Base-by-base conservation (phyloP, 768 basidiomycete genomes). In the Boletus reticulatus region DNA sequence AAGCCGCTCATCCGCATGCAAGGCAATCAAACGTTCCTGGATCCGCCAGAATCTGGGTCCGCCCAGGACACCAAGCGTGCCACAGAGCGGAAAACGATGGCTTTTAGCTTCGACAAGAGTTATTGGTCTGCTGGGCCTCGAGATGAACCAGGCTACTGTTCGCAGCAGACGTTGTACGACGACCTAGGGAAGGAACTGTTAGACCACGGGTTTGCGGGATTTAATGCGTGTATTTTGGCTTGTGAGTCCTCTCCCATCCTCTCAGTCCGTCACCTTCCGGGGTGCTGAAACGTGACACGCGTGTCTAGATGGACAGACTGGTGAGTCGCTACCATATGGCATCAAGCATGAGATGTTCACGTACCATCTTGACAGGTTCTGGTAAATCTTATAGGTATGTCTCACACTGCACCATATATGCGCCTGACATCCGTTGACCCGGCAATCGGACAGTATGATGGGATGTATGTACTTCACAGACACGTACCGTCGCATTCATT, bases 221-320 rank as follows among this genome's bases (percentile, higher is more conserved):
- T 97, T 75, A 98, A 98, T 79, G 92, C 94, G 46, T 98, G 94
- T 81, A 97, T 99, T 74, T 81, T 99, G 70, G 96, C 97, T 73
- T 98, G 95, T 97, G 75, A 81, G 95, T 87, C 9, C 13, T 57
- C 56, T 48, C 43, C 62, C 31, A 62, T 47, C 34, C n/a, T 10
- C 14, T 19, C 34, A 20, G 4, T 32, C 9, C 34, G 31, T 48
- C 12, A 12, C 32, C 27, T 51, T 44, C 43, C 13, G 14, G 42
- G 19, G 4, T 37, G 31, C 53, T 55, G 29, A 61, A 19, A 32
- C 16, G 29, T 43, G 16, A 7, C 43, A 29, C 48, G 27, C 27
- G 45, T 31, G 24, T 43, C 22, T 46, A 83, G 81, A 83, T 79
- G 92, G 92, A 66, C 92, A 94, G 76, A 94, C 92, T 69, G 92